These are phyloP conservation scores for Colletotrichum orbiculare DNA, from an alignment of 2,329 filamentous ascomycete species.

Conservation along the genomic window DNA sequence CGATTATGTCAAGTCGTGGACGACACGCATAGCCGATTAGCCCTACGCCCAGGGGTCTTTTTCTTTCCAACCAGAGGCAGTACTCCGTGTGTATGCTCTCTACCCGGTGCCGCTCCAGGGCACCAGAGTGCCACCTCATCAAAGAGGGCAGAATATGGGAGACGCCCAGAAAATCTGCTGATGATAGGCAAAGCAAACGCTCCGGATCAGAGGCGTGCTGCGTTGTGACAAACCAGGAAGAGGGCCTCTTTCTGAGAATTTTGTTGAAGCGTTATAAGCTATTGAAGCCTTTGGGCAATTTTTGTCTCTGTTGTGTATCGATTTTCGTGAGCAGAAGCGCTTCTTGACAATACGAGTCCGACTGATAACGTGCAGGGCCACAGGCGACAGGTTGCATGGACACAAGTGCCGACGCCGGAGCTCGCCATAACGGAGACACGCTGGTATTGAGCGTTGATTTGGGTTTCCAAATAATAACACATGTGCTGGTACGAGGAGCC, in stretches of 20 bases:
- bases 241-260: no score
- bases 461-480: not conserved
- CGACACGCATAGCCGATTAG: slow-evolving; percentile 10
- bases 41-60: slow-evolving; percentile 5
- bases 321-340: slow-evolving; percentile 6
- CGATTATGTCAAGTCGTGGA: not conserved
- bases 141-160: no score
- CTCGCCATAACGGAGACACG: no score
- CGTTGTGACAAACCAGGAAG: no score
- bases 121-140: no score
- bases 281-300: no score
- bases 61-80: not conserved
- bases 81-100: not conserved
- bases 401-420: no score
- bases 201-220: no score
- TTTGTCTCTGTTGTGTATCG: not conserved
- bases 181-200: no score
- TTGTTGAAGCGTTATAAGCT: no score
- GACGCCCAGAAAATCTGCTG: no score
- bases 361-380: slow-evolving; percentile 12
- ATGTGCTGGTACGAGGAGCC: no score
- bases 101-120: not conserved
- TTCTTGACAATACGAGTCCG: slow-evolving; percentile 9
- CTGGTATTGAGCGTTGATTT: not conserved
- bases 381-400: slow-evolving; percentile 14